Evolutionary conservation across 768 basidiomycete genomes (phyloP), one percentile per base, ranked within the genome.

Genomic region (Collybia nuda): DNA sequence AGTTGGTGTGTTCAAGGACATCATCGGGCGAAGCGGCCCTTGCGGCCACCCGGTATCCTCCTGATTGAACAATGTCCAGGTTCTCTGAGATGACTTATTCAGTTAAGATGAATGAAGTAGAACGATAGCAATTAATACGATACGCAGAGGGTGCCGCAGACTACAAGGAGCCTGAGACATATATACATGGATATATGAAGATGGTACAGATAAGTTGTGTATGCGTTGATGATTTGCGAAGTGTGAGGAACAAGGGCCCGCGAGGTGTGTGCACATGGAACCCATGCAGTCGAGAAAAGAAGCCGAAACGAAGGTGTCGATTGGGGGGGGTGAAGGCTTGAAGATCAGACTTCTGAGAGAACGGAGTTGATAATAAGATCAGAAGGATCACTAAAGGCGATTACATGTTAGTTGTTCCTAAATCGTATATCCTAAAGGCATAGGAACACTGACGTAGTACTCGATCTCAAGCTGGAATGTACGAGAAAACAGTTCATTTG

Each of bases 391-490:
- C 58, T 63, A 21, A 23, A 29, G 24, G 44, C 48, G 45, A 52
- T 48, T 59, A 40, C 39, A 52, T 43, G 32, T 32, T 32, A 40
- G 52, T 37, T 43, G 51, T 49, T 53, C 51, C 52, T 39, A 28
- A 32, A 32, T 12, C 21, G 18, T 22, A 28, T 15, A 35, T 45
- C 44, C 43, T 22, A 40, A 40, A 21, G 39, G 42, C 40, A 62
- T 53, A 54, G 45, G 46, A 55, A 38, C 11, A 80, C 88, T 72
- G 48, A 90, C 88, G 69, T 93, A 94, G 71, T 93, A 94, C 62
- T 98, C 95, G 51, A 98, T 90, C 74, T 98, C 95, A 59, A 98
- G 78, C 95, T 98, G 37, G 32, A 47, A 21, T 42, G 23, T 48
- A 46, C 28, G n/a, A 52, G 37, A 44, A n/a, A 50, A 40, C 41